Base-by-base conservation (phyloP, 169 alveolate species). In the Cryptosporidium tyzzeri region DNA sequence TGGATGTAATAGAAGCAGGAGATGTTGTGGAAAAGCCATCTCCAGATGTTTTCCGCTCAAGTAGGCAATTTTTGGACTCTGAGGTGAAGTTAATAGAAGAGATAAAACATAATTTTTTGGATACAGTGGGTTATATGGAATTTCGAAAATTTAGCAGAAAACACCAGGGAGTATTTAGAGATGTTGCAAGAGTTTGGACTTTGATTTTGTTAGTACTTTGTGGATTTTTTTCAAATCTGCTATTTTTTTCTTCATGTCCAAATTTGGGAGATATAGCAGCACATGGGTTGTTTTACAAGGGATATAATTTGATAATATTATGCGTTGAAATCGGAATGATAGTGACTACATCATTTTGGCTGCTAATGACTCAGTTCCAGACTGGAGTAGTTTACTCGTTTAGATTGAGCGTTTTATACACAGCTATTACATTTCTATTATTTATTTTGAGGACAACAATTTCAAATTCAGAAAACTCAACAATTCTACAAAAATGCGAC, bases 1-100 rank as follows among this genome's bases (percentile, higher is more conserved):
- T 80, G 89, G 75, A 80, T 48, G 89, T 80, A 33, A 80, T 80
- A 61, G 89, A 80, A 80, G 89, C 89, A 58, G 89, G 89, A 9
- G 89, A 80, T 80, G 74, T 80, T n/a, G 33, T 80, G 5, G 89
- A 80, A 50, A 80, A 50, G 33, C 89, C 89, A 62, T 80, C 89
- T 41, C 89, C 89, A 26, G 75, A 80, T 6, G 65, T 80, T 8
- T 80, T 80, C 37, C 89, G 89, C 14, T 37, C 69, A 7, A 80
- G 75, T 35, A 80, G 75, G 16, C 41, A 21, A 3, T 62, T 80
- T 67, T 62, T 53, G 37, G 89, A 80, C 23, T 80, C 73, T 8
- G 89, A 80, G 50, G 62, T 48, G 23, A 80, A 48, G 65, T 29
- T 80, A 39, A 80, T 80, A 10, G 68, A 67, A n/a, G 48, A 80